Evolutionary conservation across 176 grass and related monocot genomes (phyloP).

Genomic region (Eleusine indica): DNA sequence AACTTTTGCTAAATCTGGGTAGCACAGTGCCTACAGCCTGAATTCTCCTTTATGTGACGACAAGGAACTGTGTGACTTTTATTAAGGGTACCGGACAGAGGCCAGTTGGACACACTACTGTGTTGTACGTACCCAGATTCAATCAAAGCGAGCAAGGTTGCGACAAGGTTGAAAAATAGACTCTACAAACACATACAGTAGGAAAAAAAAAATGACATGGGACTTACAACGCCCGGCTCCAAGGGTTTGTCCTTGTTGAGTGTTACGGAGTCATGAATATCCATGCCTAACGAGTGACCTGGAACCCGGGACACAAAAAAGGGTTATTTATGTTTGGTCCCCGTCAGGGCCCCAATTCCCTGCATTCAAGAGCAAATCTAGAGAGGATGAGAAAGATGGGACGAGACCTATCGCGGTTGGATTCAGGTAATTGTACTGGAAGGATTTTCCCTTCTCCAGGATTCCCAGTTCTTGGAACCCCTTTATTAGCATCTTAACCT

Average conservation of each 20-base stretch:
- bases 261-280: slow-evolving; percentile 75
- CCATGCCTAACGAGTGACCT: slow-evolving; percentile 97
- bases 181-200: neutral
- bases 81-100: neutral
- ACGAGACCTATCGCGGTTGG: slow-evolving; percentile 86
- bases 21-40: neutral
- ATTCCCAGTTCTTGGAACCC: slow-evolving; percentile 86
- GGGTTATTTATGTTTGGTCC: slow-evolving; percentile 11
- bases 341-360: slow-evolving; percentile 2
- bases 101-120: neutral
- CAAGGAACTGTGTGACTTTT: neutral
- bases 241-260: slow-evolving; percentile 58
- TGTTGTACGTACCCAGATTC: neutral
- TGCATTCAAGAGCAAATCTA: slow-evolving; percentile 44
- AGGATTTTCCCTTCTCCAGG: slow-evolving; percentile 61
- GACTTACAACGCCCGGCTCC: slow-evolving; percentile 85
- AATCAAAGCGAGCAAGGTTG: neutral
- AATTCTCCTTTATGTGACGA: neutral
- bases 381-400: neutral
- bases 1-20: neutral
- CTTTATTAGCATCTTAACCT: slow-evolving; percentile 78
- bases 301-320: slow-evolving; percentile 33
- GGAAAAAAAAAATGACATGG: neutral
- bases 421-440: slow-evolving; percentile 83
- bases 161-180: neutral